phyloP scores from a whole-genome alignment of 31 red algal species.

The Asparagopsis taxiformis region DNA sequence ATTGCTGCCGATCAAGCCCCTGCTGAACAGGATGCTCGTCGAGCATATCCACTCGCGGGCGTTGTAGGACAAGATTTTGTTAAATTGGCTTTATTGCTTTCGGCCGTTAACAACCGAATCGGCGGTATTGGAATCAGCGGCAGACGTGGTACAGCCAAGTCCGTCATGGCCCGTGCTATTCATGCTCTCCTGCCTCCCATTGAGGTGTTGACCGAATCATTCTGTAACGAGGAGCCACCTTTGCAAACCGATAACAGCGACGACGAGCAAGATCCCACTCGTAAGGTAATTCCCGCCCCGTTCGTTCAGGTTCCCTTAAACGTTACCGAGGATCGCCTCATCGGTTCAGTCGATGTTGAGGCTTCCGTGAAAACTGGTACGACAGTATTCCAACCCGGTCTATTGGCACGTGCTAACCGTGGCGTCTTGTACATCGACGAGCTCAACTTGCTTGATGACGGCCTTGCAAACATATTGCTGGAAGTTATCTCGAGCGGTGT shows the following conservation, averaged over 20 bases:
- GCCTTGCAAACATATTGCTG: constrained; percentile 82
- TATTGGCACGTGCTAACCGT: constrained; percentile 91
- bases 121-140: constrained; percentile 80
- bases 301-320: constrained; percentile 97
- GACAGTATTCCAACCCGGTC: constrained; percentile 87
- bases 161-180: constrained; percentile 86
- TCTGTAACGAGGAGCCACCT: constrained; percentile 74
- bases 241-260: constrained; percentile 5
- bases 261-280: constrained; percentile 12
- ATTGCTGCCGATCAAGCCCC: background rate
- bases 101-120: constrained; percentile 78
- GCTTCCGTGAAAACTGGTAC: constrained; percentile 54
- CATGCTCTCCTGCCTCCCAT: constrained; percentile 89
- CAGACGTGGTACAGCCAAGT: constrained; percentile 89
- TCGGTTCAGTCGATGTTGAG: constrained; percentile 93
- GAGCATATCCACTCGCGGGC: constrained; percentile 82
- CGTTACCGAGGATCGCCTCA: constrained; percentile 89
- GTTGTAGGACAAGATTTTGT: constrained; percentile 85
- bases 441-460: constrained; percentile 95
- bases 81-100: constrained; percentile 82
- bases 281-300: constrained; percentile 67
- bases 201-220: constrained; percentile 76
- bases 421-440: constrained; percentile 99
- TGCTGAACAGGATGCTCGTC: constrained; percentile 34
- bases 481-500: constrained; percentile 78